phyloP scores from a whole-genome alignment of 768 basidiomycete species.

The Leccinum olivaceopallidum region DNA sequence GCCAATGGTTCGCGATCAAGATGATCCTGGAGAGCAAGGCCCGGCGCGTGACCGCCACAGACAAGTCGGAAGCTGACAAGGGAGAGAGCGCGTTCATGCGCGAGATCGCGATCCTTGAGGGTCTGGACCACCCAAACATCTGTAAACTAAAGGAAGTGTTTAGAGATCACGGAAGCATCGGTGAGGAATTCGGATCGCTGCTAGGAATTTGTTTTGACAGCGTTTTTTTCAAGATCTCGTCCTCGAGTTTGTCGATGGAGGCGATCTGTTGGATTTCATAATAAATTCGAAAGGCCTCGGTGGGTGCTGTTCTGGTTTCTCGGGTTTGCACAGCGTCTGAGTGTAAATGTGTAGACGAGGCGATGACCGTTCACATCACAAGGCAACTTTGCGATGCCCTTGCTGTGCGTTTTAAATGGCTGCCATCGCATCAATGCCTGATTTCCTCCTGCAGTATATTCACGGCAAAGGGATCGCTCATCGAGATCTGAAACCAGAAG shows the following conservation, averaged over 20 bases:
- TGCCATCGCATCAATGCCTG: background rate
- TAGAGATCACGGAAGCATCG: conserved; percentile 60
- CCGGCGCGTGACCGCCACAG: conserved; percentile 37
- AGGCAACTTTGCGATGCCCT: conserved; percentile 83
- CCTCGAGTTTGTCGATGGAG: conserved; percentile 83
- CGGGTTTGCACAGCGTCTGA: background rate
- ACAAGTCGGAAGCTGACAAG: conserved; percentile 30
- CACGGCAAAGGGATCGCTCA: conserved; percentile 81
- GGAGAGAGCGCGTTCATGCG: conserved; percentile 50
- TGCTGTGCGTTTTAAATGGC: conserved; percentile 45
- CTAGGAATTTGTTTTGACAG: conserved; percentile 24
- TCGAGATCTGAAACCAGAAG: conserved; percentile 92
- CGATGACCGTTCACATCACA: conserved; percentile 65
- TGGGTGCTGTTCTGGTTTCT: conserved; percentile 35
- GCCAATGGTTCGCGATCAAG: conserved; percentile 84
- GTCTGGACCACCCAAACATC: conserved; percentile 78
- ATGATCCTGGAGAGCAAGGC: conserved; percentile 64
- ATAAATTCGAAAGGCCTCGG: conserved; percentile 58
- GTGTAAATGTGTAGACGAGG: conserved; percentile 43
- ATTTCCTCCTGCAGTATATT: conserved; percentile 48
- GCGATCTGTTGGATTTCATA: conserved; percentile 85
- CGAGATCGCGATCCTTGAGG: conserved; percentile 79
- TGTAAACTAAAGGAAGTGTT: conserved; percentile 80
- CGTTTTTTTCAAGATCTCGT: conserved; percentile 64
- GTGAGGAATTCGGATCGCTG: conserved; percentile 36